Evolutionary conservation across 1,139 yeast genomes (phyloP).

Genomic region (Schwanniomyces etchellsii): DNA sequence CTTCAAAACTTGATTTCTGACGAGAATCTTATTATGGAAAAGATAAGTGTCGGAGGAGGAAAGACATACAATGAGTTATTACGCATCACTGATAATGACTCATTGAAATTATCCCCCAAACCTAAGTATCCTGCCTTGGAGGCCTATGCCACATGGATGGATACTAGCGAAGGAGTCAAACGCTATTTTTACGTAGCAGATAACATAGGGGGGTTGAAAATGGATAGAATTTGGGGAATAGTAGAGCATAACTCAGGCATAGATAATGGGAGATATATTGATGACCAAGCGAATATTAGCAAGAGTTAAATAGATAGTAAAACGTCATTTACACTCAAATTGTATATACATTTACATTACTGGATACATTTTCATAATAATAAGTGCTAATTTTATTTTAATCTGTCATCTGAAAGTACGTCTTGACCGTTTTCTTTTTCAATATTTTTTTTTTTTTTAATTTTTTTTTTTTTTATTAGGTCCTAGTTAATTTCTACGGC

Average conservation of each 20-base stretch:
- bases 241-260: constrained; percentile 62
- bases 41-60: constrained; percentile 62
- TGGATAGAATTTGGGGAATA: constrained; percentile 83
- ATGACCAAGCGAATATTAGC: constrained; percentile 2
- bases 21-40: constrained; percentile 66
- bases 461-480: no score
- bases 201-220: constrained; percentile 72
- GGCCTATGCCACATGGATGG: constrained; percentile 64
- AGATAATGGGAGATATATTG: constrained; percentile 56
- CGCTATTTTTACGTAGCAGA: constrained; percentile 57
- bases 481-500: no score
- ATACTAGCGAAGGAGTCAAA: constrained; percentile 28
- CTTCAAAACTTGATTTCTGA: constrained; percentile 53
- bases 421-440: no score
- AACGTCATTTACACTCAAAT: no score
- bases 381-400: no score
- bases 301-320: no score
- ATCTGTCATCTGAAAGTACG: no score
- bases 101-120: constrained; percentile 32
- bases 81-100: constrained; percentile 36
- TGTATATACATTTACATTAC: no score
- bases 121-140: constrained; percentile 21
- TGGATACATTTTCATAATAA: no score
- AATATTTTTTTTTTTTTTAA: no score
- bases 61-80: constrained; percentile 59